Evolutionary conservation across 75 land plant species (phyloP).

Genomic region (Ceratopteris richardii): DNA sequence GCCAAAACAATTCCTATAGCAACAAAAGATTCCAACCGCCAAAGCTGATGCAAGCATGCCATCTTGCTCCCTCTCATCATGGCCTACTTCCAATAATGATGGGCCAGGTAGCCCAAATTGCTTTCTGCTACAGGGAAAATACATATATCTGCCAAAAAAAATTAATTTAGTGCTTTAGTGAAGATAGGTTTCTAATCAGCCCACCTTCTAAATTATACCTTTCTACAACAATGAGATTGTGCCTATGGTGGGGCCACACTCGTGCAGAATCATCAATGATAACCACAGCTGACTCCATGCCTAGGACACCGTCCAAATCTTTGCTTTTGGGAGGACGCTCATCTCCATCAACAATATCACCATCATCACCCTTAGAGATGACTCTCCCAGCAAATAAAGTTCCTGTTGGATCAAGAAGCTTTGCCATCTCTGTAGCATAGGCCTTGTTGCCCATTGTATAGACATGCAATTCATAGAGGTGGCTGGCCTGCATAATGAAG

Average conservation of each 20-base stretch:
- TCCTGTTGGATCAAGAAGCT: constrained; percentile 92
- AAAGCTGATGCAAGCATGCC: constrained; percentile 90
- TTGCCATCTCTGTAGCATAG: constrained; percentile 99
- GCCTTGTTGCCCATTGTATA: constrained; percentile 99
- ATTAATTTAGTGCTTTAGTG: no score
- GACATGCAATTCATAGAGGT: constrained; percentile 86
- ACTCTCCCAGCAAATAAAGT: constrained; percentile 86
- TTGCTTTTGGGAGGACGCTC: constrained; percentile 81
- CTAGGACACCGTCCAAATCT: constrained; percentile 95
- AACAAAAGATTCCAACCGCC: constrained; percentile 39
- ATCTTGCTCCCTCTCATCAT: constrained; percentile 93
- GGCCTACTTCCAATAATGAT: constrained; percentile 91
- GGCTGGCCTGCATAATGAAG: constrained; percentile 64
- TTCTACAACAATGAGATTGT: constrained; percentile 88
- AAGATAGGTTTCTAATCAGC: no score
- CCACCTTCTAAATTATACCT: constrained; percentile 42
- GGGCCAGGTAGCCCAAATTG: constrained; percentile 94
- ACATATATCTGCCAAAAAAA: constrained; percentile 63
- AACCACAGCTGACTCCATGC: constrained; percentile 96
- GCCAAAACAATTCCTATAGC: no score
- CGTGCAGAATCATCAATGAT: constrained; percentile 97
- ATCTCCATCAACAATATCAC: constrained; percentile 64
- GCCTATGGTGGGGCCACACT: constrained; percentile 97
- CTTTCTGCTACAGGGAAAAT: constrained; percentile 95
- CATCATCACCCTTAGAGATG: constrained; percentile 89